Evolutionary conservation across 352 stramenopile species (phyloP), one percentile per base, ranked within the genome.

Genomic region (Phytophthora litchii): DNA sequence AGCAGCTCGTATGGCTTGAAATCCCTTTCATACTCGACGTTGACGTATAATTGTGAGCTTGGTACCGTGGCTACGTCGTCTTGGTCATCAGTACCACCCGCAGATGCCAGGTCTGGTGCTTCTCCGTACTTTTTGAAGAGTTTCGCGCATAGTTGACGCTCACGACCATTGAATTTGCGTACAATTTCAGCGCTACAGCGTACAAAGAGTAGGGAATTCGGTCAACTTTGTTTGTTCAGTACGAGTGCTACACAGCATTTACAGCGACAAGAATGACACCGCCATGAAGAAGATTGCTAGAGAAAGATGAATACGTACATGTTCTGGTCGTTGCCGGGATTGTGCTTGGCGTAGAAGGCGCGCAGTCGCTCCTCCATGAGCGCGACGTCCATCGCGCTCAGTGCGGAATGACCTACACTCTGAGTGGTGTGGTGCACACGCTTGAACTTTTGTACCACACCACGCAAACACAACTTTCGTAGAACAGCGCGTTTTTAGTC

Each of bases 41-140:
- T 50, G 25, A 54, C 12, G 25, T 54, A 32, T 1, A 17, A 5
- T 53, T n/a, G 29, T 16, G 27, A 4, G 17, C 25, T 34, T 47
- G 17, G 16, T 51, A 38, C 17, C 27, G 44, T 31, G 1, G 16
- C 14, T 36, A 10, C 41, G 8, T 20, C 21, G 11, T 14, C n/a
- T 50, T 64, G 37, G 21, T 35, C 23, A 12, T 13, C 20, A 11
- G 17, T 36, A n/a, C 29, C 38, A 13, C 9, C 43, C 0, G 23
- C 14, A 20, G 43, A 29, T 14, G 48, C 29, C 17, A 89, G 51
- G 40, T 81, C 69, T 13, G 78, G 78, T 6, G 74, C 74, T 25
- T 68, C 69, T 48, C 80, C 83, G 47, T 94, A 94, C 45, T 94
- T 94, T 62, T 91, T 92, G 17, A 73, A 57, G 20, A 94, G 74